phyloP scores from a whole-genome alignment of 2,329 filamentous ascomycete species.

The Falciphora oryzae region DNA sequence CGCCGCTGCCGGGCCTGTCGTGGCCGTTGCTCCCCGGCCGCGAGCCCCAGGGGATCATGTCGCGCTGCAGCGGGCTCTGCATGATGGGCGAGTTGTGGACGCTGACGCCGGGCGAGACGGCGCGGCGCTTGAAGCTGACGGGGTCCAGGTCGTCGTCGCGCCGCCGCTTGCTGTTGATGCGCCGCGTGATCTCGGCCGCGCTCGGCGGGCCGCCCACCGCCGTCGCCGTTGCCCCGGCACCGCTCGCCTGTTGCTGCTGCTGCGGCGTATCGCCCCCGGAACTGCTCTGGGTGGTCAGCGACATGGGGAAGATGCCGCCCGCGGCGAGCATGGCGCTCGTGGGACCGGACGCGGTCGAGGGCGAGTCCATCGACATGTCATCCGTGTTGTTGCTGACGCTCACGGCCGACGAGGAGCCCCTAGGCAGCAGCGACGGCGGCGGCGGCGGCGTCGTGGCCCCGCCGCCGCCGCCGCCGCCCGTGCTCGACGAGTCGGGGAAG shows the following conservation, averaged over 20 bases:
- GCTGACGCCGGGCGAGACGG: conserved; percentile 87
- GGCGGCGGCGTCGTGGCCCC: conserved; percentile 49
- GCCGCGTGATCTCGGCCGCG: conserved; percentile 69
- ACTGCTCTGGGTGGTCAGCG: conserved; percentile 22
- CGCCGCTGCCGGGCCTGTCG: conserved; percentile 44
- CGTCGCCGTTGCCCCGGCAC: neutral
- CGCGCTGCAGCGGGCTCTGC: conserved; percentile 74
- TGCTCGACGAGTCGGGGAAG: conserved; percentile 62
- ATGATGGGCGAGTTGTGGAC: conserved; percentile 84
- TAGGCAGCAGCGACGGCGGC: conserved; percentile 56
- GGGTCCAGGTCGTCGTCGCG: conserved; percentile 80
- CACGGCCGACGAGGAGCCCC: conserved; percentile 52
- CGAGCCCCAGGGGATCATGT: conserved; percentile 66
- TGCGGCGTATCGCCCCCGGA: conserved; percentile 33
- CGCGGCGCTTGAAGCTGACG: conserved; percentile 80
- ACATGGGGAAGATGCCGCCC: conserved; percentile 23
- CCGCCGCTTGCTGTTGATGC: conserved; percentile 75
- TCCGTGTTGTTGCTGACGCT: conserved; percentile 41
- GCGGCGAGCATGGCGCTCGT: conserved; percentile 21
- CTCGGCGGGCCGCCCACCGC: conserved; percentile 41
- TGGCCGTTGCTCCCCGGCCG: conserved; percentile 58
- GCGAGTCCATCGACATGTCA: conserved; percentile 69
- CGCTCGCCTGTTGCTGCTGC: conserved; percentile 8
- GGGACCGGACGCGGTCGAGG: conserved; percentile 28
- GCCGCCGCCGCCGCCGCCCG: conserved; percentile 31